Evolutionary conservation across 2,329 filamentous ascomycete species (phyloP).

Genomic region (Aspergillus carbonarius): DNA sequence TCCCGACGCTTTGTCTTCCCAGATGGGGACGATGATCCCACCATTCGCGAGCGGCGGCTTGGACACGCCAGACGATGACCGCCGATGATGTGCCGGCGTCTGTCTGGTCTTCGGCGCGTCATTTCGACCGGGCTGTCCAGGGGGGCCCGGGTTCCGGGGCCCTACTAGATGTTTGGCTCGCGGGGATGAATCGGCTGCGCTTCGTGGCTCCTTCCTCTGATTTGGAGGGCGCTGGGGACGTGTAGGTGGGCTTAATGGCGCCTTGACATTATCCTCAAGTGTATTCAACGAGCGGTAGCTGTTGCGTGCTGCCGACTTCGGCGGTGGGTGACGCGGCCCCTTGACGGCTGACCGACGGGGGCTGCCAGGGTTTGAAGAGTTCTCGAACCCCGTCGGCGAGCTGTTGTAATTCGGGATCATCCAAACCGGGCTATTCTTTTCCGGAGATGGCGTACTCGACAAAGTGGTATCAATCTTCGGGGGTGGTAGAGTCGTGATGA

Average conservation of each 20-base stretch:
- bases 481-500: conserved; percentile 27
- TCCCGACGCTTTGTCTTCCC: conserved; percentile 36
- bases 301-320: conserved; percentile 17
- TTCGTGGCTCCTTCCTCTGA: conserved; percentile 21
- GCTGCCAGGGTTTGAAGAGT: conserved; percentile 25
- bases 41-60: conserved; percentile 17
- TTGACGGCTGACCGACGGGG: conserved; percentile 35
- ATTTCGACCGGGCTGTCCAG: background rate
- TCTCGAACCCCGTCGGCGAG: conserved; percentile 27
- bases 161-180: background rate
- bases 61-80: conserved; percentile 10
- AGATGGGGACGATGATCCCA: conserved; percentile 37
- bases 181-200: conserved; percentile 15
- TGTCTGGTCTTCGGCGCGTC: background rate
- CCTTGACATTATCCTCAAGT: conserved; percentile 14
- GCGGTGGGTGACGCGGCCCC: conserved; percentile 35
- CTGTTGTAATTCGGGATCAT: conserved; percentile 19
- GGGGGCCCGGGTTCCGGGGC: background rate
- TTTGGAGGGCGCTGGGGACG: conserved; percentile 13
- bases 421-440: conserved; percentile 29
- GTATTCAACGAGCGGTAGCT: conserved; percentile 20
- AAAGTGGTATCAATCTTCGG: conserved; percentile 16
- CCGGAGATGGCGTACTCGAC: conserved; percentile 32
- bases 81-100: background rate
- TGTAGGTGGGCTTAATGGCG: conserved; percentile 6